These are phyloP conservation scores for Bruguiera sexangula DNA, from an alignment of 345 rosid genomes.

Conservation along the genomic window DNA sequence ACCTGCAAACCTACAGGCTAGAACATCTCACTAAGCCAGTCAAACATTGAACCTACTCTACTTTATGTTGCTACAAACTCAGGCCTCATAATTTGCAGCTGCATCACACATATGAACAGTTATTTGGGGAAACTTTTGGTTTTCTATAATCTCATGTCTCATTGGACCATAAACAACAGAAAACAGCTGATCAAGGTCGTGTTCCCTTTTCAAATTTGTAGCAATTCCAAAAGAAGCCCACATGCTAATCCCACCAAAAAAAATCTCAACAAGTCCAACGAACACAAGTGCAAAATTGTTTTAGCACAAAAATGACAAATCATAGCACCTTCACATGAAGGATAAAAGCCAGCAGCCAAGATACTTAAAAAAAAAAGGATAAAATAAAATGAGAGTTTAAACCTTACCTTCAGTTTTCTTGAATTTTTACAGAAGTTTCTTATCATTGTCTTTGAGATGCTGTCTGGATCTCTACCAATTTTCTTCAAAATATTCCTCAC, in stretches of 20 bases:
- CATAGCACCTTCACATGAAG: not conserved
- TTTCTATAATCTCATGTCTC: not conserved
- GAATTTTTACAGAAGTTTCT: constrained; percentile 84
- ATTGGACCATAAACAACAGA: not conserved
- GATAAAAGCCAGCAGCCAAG: not conserved
- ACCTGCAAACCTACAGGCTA: constrained; percentile 70
- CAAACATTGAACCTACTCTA: constrained; percentile 1
- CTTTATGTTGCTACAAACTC: not conserved
- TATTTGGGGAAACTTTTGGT: not conserved
- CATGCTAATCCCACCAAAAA: too few relatives aligned
- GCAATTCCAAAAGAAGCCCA: too few relatives aligned
- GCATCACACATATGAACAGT: not conserved
- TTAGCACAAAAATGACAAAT: not conserved
- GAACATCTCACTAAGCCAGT: not conserved
- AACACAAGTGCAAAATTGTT: not conserved
- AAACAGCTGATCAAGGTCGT: too few relatives aligned
- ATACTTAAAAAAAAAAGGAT: not conserved
- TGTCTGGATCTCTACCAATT: constrained; percentile 65
- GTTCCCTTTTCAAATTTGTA: too few relatives aligned
- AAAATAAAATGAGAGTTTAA: constrained; percentile 2
- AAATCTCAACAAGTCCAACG: not conserved
- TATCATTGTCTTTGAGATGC: constrained; percentile 62
- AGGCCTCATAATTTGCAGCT: not conserved
- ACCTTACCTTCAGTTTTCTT: constrained; percentile 76
- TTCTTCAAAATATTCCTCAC: constrained; percentile 59